Evolutionary conservation across 805 yeast species (phyloP).

Genomic region (Cephaloascus albidus): DNA sequence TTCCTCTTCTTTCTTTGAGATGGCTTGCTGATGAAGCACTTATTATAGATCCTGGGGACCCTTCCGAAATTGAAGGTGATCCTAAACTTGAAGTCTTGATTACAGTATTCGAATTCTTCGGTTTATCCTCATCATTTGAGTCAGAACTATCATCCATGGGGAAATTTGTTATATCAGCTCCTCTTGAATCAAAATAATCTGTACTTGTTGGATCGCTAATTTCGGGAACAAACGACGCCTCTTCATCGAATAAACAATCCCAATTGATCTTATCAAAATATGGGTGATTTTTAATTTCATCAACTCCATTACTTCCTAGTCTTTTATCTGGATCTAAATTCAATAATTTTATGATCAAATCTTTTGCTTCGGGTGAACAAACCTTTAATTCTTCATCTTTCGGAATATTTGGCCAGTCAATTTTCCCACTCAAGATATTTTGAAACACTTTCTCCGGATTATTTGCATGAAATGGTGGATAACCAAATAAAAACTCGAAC

Average conservation of each 20-base stretch:
- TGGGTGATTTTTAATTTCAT: slow-evolving; percentile 71
- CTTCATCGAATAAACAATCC: slow-evolving; percentile 59
- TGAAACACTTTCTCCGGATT: slow-evolving; percentile 76
- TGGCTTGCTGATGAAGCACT: slow-evolving; percentile 9
- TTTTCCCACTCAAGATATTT: slow-evolving; percentile 63
- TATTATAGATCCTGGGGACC: not conserved
- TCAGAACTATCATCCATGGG: slow-evolving; percentile 37
- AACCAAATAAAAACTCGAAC: slow-evolving; percentile 87
- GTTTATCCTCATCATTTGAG: slow-evolving; percentile 17
- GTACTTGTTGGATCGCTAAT: slow-evolving; percentile 78
- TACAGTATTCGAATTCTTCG: slow-evolving; percentile 8
- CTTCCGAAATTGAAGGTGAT: slow-evolving; percentile 6
- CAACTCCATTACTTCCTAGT: slow-evolving; percentile 70
- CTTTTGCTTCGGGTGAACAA: slow-evolving; percentile 62
- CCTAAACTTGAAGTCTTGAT: slow-evolving; percentile 6
- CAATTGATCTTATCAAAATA: slow-evolving; percentile 70
- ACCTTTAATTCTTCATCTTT: slow-evolving; percentile 39
- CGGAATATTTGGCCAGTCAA: slow-evolving; percentile 76
- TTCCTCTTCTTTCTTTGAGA: slow-evolving; percentile 62
- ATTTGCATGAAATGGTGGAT: slow-evolving; percentile 86
- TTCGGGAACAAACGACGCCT: slow-evolving; percentile 77
- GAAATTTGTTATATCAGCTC: slow-evolving; percentile 66
- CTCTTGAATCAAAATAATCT: slow-evolving; percentile 85
- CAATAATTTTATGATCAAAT: slow-evolving; percentile 57
- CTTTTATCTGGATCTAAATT: slow-evolving; percentile 56